These are phyloP conservation scores for Trametes meyenii DNA, from an alignment of 768 basidiomycete species.

Conservation along the genomic window DNA sequence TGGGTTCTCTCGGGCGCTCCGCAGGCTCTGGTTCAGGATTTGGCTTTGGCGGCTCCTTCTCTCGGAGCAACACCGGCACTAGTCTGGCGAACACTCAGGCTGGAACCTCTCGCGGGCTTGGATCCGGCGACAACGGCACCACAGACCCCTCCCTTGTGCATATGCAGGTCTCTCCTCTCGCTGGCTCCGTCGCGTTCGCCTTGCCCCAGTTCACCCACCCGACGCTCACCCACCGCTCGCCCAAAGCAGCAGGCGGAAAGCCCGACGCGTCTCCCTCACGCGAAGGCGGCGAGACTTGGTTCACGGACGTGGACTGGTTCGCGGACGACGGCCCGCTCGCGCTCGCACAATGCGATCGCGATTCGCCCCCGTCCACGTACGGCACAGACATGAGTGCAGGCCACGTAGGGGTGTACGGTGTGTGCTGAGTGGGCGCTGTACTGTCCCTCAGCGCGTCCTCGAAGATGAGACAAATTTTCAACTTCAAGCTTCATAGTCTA, in stretches of 20 bases:
- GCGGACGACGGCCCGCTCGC: slow-evolving; percentile 15
- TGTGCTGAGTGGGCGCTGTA: no score
- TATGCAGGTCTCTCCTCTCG: slow-evolving; percentile 10
- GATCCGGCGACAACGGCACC: not conserved
- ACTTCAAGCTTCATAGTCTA: no score
- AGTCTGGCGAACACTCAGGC: not conserved
- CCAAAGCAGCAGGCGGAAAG: no score
- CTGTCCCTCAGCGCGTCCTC: no score
- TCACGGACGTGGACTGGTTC: slow-evolving; percentile 20
- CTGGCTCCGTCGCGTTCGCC: not conserved
- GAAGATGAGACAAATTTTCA: no score
- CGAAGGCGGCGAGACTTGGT: slow-evolving; percentile 8
- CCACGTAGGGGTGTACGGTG: no score
- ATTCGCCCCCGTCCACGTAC: no score
- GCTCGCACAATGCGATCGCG: slow-evolving; percentile 1
- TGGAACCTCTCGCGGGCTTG: not conserved
- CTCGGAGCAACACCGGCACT: not conserved
- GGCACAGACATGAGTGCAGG: no score
- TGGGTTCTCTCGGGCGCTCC: slow-evolving; percentile 1
- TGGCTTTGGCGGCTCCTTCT: not conserved
- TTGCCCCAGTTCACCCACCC: not conserved
- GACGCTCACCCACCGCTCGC: no score
- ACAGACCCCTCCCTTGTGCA: slow-evolving; percentile 7
- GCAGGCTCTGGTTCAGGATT: not conserved
- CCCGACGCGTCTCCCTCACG: not conserved